A percentile compares a stretch with the other conserved stretches of the same genome.
These are phyloP conservation scores for Trypanosoma avium DNA, from an alignment of 208 protist species.

Conservation along the genomic window DNA sequence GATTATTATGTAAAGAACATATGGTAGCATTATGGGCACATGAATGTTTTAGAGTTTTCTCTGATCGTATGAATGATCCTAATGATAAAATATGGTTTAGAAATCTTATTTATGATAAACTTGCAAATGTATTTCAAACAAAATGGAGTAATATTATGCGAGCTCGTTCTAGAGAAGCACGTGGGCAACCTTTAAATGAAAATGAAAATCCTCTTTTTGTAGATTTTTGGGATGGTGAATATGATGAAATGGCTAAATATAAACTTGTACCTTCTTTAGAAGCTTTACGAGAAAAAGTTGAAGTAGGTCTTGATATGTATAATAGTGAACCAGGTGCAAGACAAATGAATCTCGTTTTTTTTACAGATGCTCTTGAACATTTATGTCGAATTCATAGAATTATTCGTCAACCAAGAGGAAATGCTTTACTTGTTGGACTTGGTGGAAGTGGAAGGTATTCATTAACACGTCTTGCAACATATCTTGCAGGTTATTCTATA, in stretches of 20 bases:
- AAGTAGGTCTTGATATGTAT: slow-evolving; percentile 94
- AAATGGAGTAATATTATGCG: slow-evolving; percentile 93
- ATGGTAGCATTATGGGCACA: slow-evolving; percentile 97
- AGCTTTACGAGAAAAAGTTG: slow-evolving; percentile 87
- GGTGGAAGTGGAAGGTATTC: slow-evolving; percentile 97
- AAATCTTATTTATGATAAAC: slow-evolving; percentile 90
- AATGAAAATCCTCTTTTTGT: slow-evolving; percentile 93
- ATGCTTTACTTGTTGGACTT: slow-evolving; percentile 97
- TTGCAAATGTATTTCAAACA: slow-evolving; percentile 91
- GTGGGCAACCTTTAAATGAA: slow-evolving; percentile 49
- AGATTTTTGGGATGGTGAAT: slow-evolving; percentile 93
- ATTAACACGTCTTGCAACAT: slow-evolving; percentile 95
- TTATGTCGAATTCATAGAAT: slow-evolving; percentile 97
- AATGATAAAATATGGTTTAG: slow-evolving; percentile 94
- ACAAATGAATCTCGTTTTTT: slow-evolving; percentile 97
- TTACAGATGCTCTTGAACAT: slow-evolving; percentile 97
- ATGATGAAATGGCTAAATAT: slow-evolving; percentile 94
- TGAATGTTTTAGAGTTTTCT: slow-evolving; percentile 97
- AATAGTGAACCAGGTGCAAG: slow-evolving; percentile 90
- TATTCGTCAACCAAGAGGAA: slow-evolving; percentile 95
- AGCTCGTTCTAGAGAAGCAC: slow-evolving; percentile 58
- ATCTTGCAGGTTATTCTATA: slow-evolving; percentile 94
- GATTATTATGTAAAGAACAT: slow-evolving; percentile 92
- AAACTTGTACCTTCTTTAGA: slow-evolving; percentile 92
- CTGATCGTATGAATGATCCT: slow-evolving; percentile 95